Evolutionary conservation across 164 flowering plant genomes (phyloP).

Genomic region (Malania oleifera): DNA sequence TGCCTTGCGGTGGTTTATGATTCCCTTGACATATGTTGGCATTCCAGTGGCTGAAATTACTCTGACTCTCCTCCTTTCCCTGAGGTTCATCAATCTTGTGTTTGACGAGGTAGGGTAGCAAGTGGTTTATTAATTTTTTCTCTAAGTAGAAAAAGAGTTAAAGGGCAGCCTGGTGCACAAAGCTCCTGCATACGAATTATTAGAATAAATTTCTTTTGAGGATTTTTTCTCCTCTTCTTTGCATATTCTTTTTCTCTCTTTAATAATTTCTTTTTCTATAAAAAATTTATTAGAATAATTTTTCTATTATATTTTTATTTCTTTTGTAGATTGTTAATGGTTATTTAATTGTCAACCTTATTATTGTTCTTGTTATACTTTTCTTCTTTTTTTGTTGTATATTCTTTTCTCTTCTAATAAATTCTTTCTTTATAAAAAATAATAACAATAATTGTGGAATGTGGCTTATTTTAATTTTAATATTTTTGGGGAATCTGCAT

Average conservation of each 20-base stretch:
- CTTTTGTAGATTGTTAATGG: background rate
- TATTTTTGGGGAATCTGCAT: background rate
- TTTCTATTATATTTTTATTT: background rate
- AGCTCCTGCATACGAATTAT: background rate
- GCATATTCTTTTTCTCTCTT: no score
- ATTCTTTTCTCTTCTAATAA: no score
- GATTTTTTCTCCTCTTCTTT: no score
- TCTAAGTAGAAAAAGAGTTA: background rate
- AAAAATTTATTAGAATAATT: background rate
- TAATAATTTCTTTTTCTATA: no score
- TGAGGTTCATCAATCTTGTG: conserved; percentile 85
- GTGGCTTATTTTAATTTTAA: background rate
- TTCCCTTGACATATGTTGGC: conserved; percentile 59
- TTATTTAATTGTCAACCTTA: no score
- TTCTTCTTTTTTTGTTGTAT: no score
- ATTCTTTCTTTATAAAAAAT: no score
- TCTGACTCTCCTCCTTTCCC: conserved; percentile 83
- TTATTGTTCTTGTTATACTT: no score
- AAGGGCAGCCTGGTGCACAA: no score
- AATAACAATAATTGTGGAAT: background rate
- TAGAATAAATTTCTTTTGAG: background rate
- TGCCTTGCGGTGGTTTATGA: conserved; percentile 84
- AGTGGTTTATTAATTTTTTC: background rate
- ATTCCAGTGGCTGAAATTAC: conserved; percentile 82
- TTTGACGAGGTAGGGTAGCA: conserved; percentile 77